These are phyloP conservation scores for Saccharomyces hybrid DNA, from an alignment of 1,139 yeast species.

Conservation along the genomic window DNA sequence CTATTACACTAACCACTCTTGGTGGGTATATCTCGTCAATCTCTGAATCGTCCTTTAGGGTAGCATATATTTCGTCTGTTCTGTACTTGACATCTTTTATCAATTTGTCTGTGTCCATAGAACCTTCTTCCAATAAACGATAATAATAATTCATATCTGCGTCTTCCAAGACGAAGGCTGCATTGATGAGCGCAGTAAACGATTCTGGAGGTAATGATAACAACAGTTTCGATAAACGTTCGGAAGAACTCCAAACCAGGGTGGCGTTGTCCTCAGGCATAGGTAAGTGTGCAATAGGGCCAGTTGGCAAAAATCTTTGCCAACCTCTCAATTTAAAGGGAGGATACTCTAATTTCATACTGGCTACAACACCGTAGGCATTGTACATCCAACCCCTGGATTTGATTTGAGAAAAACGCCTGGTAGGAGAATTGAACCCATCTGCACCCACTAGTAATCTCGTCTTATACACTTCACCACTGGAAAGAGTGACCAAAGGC, in stretches of 20 bases:
- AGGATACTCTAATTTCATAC: conserved; percentile 65
- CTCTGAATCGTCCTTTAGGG: conserved; percentile 35
- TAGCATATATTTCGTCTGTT: conserved; percentile 40
- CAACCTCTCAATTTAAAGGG: conserved; percentile 72
- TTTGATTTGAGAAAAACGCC: conserved; percentile 71
- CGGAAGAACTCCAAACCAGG: conserved; percentile 87
- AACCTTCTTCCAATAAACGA: conserved; percentile 42
- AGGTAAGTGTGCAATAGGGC: conserved; percentile 90
- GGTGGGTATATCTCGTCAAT: conserved; percentile 62
- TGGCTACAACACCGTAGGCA: conserved; percentile 86
- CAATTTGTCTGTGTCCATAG: conserved; percentile 39
- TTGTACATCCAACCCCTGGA: conserved; percentile 91
- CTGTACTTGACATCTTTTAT: conserved; percentile 71
- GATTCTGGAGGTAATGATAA: conserved; percentile 51
- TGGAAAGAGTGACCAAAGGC: conserved; percentile 68
- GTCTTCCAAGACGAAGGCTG: conserved; percentile 71
- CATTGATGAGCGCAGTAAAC: conserved; percentile 69
- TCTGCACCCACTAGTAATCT: conserved; percentile 91
- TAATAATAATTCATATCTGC: conserved; percentile 74
- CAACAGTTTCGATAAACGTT: conserved; percentile 61
- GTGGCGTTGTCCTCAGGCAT: conserved; percentile 80
- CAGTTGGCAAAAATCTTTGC: conserved; percentile 88
- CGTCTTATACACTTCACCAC: conserved; percentile 58
- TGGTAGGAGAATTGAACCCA: conserved; percentile 91
- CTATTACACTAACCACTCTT: conserved; percentile 48